Percentiles rank a stretch among this genome's conserved stretches.
Evolutionary conservation across 169 alveolate genomes (phyloP).

Genomic region (Ichthyophthirius multifiliis): DNA sequence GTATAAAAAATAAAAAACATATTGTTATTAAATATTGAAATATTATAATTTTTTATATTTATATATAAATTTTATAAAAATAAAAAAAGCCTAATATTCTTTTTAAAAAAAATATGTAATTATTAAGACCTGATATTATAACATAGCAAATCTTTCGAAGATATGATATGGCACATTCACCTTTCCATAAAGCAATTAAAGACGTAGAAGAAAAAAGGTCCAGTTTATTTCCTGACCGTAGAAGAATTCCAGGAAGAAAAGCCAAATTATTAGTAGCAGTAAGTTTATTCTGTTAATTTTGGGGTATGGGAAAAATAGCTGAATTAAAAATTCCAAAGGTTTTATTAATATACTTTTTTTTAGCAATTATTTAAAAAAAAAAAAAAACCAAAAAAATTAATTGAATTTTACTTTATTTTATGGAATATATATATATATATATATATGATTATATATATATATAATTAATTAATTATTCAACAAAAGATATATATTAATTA

Average conservation of each 20-base stretch:
- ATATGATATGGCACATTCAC: constrained; percentile 43
- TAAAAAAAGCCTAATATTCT: not conserved
- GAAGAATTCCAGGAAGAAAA: constrained; percentile 50
- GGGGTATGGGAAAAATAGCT: constrained; percentile 20
- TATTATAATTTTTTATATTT: too few relatives aligned
- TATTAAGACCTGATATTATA: not conserved
- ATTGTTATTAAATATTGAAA: too few relatives aligned
- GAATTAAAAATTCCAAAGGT: too few relatives aligned
- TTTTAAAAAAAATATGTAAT: not conserved
- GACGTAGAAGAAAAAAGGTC: constrained; percentile 35
- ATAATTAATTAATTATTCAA: not conserved
- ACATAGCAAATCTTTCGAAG: constrained; percentile 23
- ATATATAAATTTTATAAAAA: too few relatives aligned
- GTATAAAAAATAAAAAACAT: too few relatives aligned
- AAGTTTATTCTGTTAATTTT: constrained; percentile 14
- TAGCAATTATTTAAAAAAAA: not conserved
- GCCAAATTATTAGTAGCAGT: constrained; percentile 33
- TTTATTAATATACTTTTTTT: not conserved
- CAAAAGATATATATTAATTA: not conserved
- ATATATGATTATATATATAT: not conserved
- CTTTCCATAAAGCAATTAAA: constrained; percentile 26
- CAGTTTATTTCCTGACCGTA: constrained; percentile 35
- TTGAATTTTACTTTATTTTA: not conserved
- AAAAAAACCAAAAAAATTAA: not conserved
- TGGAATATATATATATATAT: too few relatives aligned